Evolutionary conservation across 306 rosid genomes (phyloP).

Genomic region (Ormosia emarginata): DNA sequence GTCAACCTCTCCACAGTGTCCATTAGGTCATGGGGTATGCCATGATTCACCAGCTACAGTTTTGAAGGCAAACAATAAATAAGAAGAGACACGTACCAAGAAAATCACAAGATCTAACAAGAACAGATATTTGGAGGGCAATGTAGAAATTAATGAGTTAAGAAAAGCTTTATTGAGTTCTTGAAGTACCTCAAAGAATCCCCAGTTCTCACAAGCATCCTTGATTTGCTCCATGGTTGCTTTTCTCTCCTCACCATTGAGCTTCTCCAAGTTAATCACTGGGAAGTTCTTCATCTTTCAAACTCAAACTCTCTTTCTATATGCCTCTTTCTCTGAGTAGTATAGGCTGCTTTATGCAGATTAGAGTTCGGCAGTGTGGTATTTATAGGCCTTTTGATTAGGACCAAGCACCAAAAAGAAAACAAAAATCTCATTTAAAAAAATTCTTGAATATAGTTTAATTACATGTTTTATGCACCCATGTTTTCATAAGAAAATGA

Average conservation of each 20-base stretch:
- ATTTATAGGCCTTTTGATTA: slow-evolving; percentile 25
- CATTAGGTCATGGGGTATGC: slow-evolving; percentile 60
- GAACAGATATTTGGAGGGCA: background rate
- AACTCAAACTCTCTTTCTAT: slow-evolving; percentile 9
- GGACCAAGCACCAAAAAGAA: background rate
- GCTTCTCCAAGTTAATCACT: slow-evolving; percentile 58
- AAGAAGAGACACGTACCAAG: background rate
- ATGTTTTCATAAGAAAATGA: too few relatives aligned
- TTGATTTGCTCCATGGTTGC: slow-evolving; percentile 62
- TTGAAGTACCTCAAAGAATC: slow-evolving; percentile 79
- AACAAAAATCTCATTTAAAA: background rate
- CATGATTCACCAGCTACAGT: slow-evolving; percentile 63
- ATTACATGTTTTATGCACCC: background rate
- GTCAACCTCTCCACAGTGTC: slow-evolving; percentile 76
- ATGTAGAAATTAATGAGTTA: slow-evolving; percentile 8
- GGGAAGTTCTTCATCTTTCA: slow-evolving; percentile 70
- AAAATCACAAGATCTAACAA: slow-evolving; percentile 6
- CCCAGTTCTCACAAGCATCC: slow-evolving; percentile 96
- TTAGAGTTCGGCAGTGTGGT: slow-evolving; percentile 13
- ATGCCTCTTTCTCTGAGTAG: background rate
- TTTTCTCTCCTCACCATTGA: slow-evolving; percentile 66
- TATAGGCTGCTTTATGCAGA: background rate
- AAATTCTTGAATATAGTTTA: background rate
- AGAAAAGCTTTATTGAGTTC: background rate
- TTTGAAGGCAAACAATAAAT: slow-evolving; percentile 1